These are phyloP conservation scores for Aphanomyces astaci DNA, from an alignment of 352 stramenopile species.

Conservation along the genomic window DNA sequence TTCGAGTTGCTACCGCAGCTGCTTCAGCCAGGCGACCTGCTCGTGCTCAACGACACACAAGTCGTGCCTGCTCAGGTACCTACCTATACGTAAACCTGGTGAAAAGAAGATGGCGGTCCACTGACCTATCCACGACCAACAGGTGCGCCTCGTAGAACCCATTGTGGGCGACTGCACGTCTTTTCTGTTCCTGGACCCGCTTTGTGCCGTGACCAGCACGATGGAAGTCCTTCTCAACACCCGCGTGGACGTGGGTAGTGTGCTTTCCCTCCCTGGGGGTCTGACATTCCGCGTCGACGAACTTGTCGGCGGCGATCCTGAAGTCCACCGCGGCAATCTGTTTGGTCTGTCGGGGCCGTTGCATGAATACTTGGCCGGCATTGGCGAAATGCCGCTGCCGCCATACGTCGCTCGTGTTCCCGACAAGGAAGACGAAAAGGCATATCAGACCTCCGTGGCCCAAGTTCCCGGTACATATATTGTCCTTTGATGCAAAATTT, in stretches of 20 bases:
- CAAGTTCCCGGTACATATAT: neutral
- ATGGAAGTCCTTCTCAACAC: conserved; percentile 17
- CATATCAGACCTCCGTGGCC: conserved; percentile 21
- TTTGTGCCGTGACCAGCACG: neutral
- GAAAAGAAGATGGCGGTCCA: neutral
- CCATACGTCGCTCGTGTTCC: conserved; percentile 21
- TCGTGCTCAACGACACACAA: conserved; percentile 22
- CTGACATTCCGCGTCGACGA: conserved; percentile 7
- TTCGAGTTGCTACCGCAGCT: conserved; percentile 11
- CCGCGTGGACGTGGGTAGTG: neutral
- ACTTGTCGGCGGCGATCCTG: conserved; percentile 19
- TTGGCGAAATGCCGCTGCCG: conserved; percentile 21
- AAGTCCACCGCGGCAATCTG: conserved; percentile 11
- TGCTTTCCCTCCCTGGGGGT: neutral
- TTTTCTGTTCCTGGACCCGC: conserved; percentile 22
- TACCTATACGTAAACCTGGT: neutral
- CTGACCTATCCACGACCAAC: neutral
- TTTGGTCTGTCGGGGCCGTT: conserved; percentile 4
- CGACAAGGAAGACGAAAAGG: conserved; percentile 21
- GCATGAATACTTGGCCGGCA: conserved; percentile 13
- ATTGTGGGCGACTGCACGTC: neutral
- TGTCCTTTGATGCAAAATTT: neutral
- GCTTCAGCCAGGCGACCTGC: conserved; percentile 2
- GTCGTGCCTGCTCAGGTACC: conserved; percentile 18
- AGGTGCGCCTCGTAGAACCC: neutral